Evolutionary conservation across 75 land plant species (phyloP), one percentile per base, ranked within the genome.

Genomic region (Sequoia sempervirens): DNA sequence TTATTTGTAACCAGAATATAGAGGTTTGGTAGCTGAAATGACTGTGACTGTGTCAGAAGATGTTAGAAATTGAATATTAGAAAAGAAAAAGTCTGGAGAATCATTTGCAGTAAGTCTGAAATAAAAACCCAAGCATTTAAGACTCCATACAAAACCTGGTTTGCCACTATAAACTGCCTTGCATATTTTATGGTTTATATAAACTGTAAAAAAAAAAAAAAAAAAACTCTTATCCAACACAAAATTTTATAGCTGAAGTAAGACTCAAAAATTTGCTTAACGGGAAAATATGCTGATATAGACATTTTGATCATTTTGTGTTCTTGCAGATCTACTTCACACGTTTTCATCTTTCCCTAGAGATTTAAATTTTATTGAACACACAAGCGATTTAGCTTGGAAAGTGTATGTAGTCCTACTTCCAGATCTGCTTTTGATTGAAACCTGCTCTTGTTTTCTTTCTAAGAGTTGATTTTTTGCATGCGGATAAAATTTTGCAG

Each of bases 331-430:
- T 88, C 41, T 92, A 50, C 85, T 92, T 40, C 88, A 92, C 66
- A 83, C 85, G 10, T 91, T 92, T 34, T 86, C 91, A 47, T 85
- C 84, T 28, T 66, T 92, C 84, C 94, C 94, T 43, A 80, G 88
- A 83, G 87, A 92, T 84, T 88, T 92, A 50, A 92, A 92, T 79
- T 92, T 94, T 84, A 86, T 94, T 83, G 94, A 94, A 84, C 95
- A 91, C 86, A 91, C 95, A 7, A 92, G 91, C 72, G 81, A 88
- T 12, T 83, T 90, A 38, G 91, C 91, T 34, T 90, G 91, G 91
- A 90, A 90, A 85, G 90, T 82, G 90, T 92, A 92, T 81, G 93
- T 83, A n/a, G 12, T 37, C 17, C 45, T 78, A 26, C 34, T 30
- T 40, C 34, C 1, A 38, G 14, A 73, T 34, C 41, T 80, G 70